These are phyloP conservation scores for Phytophthora multivora DNA, from an alignment of 352 stramenopile genomes.

Conservation along the genomic window DNA sequence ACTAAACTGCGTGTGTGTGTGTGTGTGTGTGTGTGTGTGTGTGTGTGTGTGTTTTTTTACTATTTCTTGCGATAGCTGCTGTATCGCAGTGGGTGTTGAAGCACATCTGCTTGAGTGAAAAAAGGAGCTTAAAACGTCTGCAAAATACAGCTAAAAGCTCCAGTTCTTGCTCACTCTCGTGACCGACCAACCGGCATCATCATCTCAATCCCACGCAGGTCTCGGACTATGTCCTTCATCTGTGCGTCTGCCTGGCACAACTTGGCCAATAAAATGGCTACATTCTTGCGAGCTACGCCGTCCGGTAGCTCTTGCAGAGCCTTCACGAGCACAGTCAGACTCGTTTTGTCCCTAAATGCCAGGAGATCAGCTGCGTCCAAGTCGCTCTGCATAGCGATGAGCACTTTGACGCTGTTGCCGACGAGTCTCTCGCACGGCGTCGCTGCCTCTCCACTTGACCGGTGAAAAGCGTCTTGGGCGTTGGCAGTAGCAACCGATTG, in stretches of 20 bases:
- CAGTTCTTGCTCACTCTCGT: neutral
- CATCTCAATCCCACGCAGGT: slow-evolving; percentile 80
- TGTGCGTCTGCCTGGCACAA: slow-evolving; percentile 54
- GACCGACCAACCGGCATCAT: slow-evolving; percentile 73
- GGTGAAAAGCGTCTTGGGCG: slow-evolving; percentile 24
- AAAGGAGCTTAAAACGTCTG: neutral
- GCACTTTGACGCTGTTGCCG: slow-evolving; percentile 70
- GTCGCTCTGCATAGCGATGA: slow-evolving; percentile 55
- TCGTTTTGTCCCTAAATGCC: slow-evolving; percentile 35
- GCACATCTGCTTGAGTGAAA: slow-evolving; percentile 62
- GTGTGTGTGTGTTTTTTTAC: no score
- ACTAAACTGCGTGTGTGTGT: no score
- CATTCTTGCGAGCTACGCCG: slow-evolving; percentile 71
- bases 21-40: no score
- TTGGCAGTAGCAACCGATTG: slow-evolving; percentile 48
- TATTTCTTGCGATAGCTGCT: no score
- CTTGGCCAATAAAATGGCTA: slow-evolving; percentile 76
- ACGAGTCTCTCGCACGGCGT: slow-evolving; percentile 54
- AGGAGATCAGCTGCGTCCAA: slow-evolving; percentile 7
- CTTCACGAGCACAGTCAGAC: slow-evolving; percentile 44
- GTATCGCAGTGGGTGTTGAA: slow-evolving; percentile 72
- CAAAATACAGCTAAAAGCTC: slow-evolving; percentile 19
- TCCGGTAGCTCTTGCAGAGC: slow-evolving; percentile 51
- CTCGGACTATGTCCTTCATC: slow-evolving; percentile 61
- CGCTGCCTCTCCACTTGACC: slow-evolving; percentile 9